These are phyloP conservation scores for Emydomyces testavorans DNA, from an alignment of 2,329 filamentous ascomycete genomes.

Conservation along the genomic window DNA sequence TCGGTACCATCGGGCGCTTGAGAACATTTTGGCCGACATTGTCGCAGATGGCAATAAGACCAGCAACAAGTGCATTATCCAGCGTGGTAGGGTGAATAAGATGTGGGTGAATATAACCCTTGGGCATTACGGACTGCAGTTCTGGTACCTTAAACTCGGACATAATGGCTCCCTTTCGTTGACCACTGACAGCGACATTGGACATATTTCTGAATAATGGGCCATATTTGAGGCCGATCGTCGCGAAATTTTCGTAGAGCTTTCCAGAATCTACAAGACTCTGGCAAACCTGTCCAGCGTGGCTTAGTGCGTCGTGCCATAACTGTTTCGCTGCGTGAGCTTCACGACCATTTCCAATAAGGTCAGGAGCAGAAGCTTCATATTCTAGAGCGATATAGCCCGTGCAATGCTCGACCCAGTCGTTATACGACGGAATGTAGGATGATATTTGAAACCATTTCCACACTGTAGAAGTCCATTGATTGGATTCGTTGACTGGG, in stretches of 20 bases:
- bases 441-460: slow-evolving; percentile 25
- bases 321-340: slow-evolving; percentile 15
- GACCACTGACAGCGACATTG: slow-evolving; percentile 18
- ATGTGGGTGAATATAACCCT: slow-evolving; percentile 12
- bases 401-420: slow-evolving; percentile 30
- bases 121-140: slow-evolving; percentile 15
- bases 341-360: slow-evolving; percentile 18
- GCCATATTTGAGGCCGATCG: slow-evolving; percentile 24
- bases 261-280: slow-evolving; percentile 19
- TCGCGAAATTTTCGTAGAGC: slow-evolving; percentile 22
- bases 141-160: slow-evolving; percentile 19
- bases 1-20: slow-evolving; percentile 22
- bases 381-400: slow-evolving; percentile 23
- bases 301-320: slow-evolving; percentile 15
- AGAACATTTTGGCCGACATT: slow-evolving; percentile 19
- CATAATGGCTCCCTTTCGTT: slow-evolving; percentile 16
- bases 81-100: slow-evolving; percentile 15
- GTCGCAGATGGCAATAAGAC: slow-evolving; percentile 22
- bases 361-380: slow-evolving; percentile 10
- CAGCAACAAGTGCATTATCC: slow-evolving; percentile 24
- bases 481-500: slow-evolving; percentile 18
- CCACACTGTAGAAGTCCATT: slow-evolving; percentile 20
- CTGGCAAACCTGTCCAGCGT: slow-evolving; percentile 17
- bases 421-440: slow-evolving; percentile 22
- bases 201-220: slow-evolving; percentile 24